Evolutionary conservation across 768 basidiomycete genomes (phyloP), one percentile per base, ranked within the genome.

Genomic region (Xanthoconium stramineum): DNA sequence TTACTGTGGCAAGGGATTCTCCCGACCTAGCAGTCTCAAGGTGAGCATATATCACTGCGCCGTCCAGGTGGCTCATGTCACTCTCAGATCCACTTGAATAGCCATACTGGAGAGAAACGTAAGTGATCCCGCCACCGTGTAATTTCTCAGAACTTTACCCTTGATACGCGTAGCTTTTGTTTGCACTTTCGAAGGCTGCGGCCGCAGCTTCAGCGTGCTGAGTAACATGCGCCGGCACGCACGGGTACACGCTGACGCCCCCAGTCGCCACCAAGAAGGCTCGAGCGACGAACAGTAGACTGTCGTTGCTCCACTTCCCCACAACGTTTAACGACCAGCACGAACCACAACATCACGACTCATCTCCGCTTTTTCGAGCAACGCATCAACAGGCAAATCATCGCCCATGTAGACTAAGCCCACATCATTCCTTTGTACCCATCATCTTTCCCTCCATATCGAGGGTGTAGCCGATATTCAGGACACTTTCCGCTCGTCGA

Each of bases 161-260:
- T 45, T 35, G 49, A 49, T 46, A 5, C 30, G 17, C 60, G 55
- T 68, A 91, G 90, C 90, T 10, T 91, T 88, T 72, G 74, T 79
- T 43, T 92, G 90, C 68, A 84, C 89, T 17, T 80, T 83, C 50
- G 82, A 85, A 60, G 82, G 81, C 56, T 92, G 90, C 72, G 86
- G 86, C 8, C 85, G 89, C 43, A 84, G 85, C 67, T 92, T 92
- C 72, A 90, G 88, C 65, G 90, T 91, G 48, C 83, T 91, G 66
- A 91, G 88, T 71, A 92, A 92, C 75, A 92, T 92, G 90, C 86
- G 90, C 59, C 79, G 90, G 55, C 90, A 92, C 69, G 84, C 89
- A 56, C 84, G 89, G 53, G 85, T 88, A 13, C 89, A 91, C 66
- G 75, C 72, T 29, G 77, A 73, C 38, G 57, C 56, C 43, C 52